Evolutionary conservation across 306 rosid genomes (phyloP).

Genomic region (Castanea mollissima): DNA sequence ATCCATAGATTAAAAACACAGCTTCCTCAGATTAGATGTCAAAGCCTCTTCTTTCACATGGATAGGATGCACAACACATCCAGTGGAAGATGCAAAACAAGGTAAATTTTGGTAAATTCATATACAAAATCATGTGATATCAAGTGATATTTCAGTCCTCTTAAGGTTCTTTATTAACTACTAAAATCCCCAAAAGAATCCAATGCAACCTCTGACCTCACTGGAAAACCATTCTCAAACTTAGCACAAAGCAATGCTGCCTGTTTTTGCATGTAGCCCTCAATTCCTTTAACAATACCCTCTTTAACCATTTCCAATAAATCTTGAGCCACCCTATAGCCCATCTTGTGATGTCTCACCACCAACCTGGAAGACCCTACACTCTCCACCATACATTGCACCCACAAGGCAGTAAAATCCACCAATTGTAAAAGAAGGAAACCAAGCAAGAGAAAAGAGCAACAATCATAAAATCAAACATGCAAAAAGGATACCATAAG

Average conservation of each 20-base stretch:
- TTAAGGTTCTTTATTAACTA: background rate
- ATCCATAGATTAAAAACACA: too few relatives aligned
- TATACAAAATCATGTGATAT: too few relatives aligned
- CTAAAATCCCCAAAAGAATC: slow-evolving; percentile 37
- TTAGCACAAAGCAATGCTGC: slow-evolving; percentile 31
- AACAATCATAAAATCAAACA: too few relatives aligned
- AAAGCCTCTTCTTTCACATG: too few relatives aligned
- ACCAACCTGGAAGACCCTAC: slow-evolving; percentile 51
- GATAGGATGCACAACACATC: too few relatives aligned
- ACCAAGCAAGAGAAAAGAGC: too few relatives aligned
- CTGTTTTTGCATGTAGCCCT: slow-evolving; percentile 23
- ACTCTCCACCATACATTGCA: slow-evolving; percentile 65
- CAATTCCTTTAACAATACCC: slow-evolving; percentile 38
- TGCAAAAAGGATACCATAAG: too few relatives aligned
- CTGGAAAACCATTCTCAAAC: slow-evolving; percentile 52
- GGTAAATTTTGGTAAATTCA: too few relatives aligned
- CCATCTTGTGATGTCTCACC: slow-evolving; percentile 42
- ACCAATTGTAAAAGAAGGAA: slow-evolving; percentile 35
- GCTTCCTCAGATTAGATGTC: too few relatives aligned
- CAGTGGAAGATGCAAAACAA: too few relatives aligned
- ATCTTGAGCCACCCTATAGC: slow-evolving; percentile 34
- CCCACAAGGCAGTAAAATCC: slow-evolving; percentile 67
- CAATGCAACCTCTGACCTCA: slow-evolving; percentile 36
- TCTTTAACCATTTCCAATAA: slow-evolving; percentile 23
- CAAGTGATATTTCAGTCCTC: too few relatives aligned